Evolutionary conservation across 345 rosid species (phyloP).

Genomic region (Lepidium africanum): DNA sequence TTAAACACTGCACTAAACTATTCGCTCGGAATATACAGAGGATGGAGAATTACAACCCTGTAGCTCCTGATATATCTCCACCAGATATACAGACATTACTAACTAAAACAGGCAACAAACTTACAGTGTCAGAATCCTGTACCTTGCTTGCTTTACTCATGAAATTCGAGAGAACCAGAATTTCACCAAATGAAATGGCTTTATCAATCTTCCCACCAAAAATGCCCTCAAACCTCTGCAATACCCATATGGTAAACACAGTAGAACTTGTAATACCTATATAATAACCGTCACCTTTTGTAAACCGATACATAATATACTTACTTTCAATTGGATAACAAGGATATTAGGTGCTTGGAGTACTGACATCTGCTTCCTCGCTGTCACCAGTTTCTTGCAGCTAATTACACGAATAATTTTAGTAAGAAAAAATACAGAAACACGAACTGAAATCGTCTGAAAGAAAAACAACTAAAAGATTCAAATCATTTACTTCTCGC

Average conservation of each 20-base stretch:
- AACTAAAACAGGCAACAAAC: background rate
- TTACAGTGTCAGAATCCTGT: constrained; percentile 16
- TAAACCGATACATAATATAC: constrained; percentile 5
- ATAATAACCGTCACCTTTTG: background rate
- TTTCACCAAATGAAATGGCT: constrained; percentile 65
- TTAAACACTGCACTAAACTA: background rate
- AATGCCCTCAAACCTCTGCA: constrained; percentile 87
- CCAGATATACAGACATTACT: background rate
- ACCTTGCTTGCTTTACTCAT: constrained; percentile 93
- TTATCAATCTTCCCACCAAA: constrained; percentile 86
- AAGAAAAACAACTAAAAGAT: background rate
- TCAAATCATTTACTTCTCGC: constrained; percentile 57
- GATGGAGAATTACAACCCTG: background rate
- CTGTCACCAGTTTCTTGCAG: constrained; percentile 89
- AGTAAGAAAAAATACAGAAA: background rate
- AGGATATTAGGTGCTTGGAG: constrained; percentile 85
- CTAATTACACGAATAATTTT: constrained; percentile 42
- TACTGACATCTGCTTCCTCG: constrained; percentile 94
- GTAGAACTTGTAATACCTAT: background rate
- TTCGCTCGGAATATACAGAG: background rate
- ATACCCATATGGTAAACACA: constrained; percentile 2
- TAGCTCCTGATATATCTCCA: background rate
- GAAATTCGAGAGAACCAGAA: constrained; percentile 72
- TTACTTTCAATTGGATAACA: constrained; percentile 90
- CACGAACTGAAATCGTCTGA: background rate